Evolutionary conservation across 1,284 basidiomycete species (phyloP).

Genomic region (Moesziomyces sp.): DNA sequence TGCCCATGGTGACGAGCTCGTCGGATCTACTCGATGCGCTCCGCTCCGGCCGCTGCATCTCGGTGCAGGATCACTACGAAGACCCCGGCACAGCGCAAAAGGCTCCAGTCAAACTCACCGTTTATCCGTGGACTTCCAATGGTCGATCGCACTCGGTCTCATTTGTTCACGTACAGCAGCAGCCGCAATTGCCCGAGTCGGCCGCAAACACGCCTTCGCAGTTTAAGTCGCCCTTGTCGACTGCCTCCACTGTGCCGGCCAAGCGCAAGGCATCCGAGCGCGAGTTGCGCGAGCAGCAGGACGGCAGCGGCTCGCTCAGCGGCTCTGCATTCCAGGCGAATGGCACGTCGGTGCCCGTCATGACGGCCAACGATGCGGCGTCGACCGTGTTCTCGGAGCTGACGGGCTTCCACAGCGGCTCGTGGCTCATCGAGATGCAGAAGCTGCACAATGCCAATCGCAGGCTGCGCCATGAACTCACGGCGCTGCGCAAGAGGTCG

Average conservation of each 20-base stretch:
- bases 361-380: conserved; percentile 40
- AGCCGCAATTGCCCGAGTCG: background rate
- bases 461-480: conserved; percentile 27
- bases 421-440: conserved; percentile 51
- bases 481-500: conserved; percentile 17
- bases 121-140: conserved; percentile 49
- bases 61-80: conserved; percentile 46
- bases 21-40: conserved; percentile 43
- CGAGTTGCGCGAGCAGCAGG: conserved; percentile 5
- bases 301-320: conserved; percentile 26
- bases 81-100: conserved; percentile 6
- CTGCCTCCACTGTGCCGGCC: conserved; percentile 4
- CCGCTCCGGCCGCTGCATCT: conserved; percentile 36
- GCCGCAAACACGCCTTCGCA: background rate
- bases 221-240: background rate
- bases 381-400: conserved; percentile 41
- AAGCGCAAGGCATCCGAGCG: conserved; percentile 31
- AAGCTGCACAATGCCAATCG: conserved; percentile 44
- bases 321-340: conserved; percentile 16
- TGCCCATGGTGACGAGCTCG: conserved; percentile 51
- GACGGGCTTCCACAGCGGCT: conserved; percentile 39
- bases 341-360: conserved; percentile 19
- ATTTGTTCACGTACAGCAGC: conserved; percentile 47
- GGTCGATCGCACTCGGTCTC: conserved; percentile 37
- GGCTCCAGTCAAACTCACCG: conserved; percentile 41